phyloP scores from a whole-genome alignment of 345 rosid genomes.

The Tarenaya hassleriana region DNA sequence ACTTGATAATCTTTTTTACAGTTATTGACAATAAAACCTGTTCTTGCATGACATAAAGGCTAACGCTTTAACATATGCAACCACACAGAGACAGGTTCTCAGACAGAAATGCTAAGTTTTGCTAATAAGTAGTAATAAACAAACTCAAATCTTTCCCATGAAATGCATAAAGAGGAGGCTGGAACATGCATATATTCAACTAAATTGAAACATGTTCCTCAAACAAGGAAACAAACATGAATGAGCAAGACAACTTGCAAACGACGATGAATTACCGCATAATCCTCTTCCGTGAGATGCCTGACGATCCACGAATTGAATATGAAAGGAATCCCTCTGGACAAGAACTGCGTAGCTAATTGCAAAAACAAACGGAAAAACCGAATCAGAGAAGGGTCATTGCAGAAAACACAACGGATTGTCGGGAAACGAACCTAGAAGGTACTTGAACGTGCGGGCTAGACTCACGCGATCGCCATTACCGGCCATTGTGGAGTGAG shows the following conservation, averaged over 20 bases:
- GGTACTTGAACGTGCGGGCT: constrained; percentile 49
- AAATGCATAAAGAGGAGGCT: no score
- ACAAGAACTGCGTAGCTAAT: constrained; percentile 70
- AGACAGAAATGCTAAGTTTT: not conserved
- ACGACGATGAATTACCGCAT: constrained; percentile 47
- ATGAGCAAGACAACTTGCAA: not conserved
- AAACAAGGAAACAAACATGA: not conserved
- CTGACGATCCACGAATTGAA: constrained; percentile 88
- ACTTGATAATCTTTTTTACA: not conserved
- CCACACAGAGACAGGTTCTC: not conserved
- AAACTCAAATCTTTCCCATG: no score
- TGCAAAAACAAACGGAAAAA: not conserved
- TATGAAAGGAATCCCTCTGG: constrained; percentile 82
- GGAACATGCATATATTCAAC: no score
- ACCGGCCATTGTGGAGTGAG: constrained; percentile 17
- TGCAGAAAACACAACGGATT: not conserved
- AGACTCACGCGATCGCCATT: constrained; percentile 25
- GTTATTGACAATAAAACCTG: not conserved
- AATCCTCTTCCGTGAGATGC: constrained; percentile 63
- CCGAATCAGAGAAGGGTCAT: not conserved
- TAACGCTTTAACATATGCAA: not conserved
- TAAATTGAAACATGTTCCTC: not conserved
- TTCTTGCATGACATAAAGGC: not conserved
- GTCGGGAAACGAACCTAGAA: constrained; percentile 26
- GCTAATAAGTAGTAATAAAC: not conserved